A percentile compares a stretch with the other conserved stretches of the same genome.
phyloP scores from a whole-genome alignment of 2,329 filamentous ascomycete genomes.

The Trichoderma gracile region DNA sequence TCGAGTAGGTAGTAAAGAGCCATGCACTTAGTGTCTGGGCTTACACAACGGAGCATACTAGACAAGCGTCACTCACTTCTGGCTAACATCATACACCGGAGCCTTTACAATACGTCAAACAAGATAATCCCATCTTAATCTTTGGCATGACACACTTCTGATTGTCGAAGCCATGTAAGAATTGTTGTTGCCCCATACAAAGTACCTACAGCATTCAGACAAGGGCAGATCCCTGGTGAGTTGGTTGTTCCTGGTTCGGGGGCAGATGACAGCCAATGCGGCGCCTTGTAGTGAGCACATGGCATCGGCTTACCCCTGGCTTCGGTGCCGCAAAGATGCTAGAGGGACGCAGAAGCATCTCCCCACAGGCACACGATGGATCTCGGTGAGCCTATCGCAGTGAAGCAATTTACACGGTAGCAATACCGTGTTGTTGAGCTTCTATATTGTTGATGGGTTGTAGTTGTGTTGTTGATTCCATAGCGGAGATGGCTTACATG shows the following conservation, averaged over 20 bases:
- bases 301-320: constrained; percentile 12
- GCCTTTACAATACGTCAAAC: too few species aligned
- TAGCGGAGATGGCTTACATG: neutral
- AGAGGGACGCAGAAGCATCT: constrained; percentile 11
- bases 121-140: too few species aligned
- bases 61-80: too few species aligned
- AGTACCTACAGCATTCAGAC: neutral
- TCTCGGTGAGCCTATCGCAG: constrained; percentile 1
- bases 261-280: constrained; percentile 1
- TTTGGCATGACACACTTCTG: too few species aligned
- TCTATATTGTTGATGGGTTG: neutral
- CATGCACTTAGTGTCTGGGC: too few species aligned
- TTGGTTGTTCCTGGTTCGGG: too few species aligned
- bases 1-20: too few species aligned
- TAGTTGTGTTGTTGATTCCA: neutral
- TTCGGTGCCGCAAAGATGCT: constrained; percentile 19
- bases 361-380: neutral
- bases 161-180: too few species aligned
- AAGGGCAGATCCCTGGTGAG: neutral
- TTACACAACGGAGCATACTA: too few species aligned
- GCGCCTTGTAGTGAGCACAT: constrained; percentile 3
- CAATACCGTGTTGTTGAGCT: neutral
- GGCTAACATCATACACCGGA: too few species aligned
- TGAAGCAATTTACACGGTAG: neutral
- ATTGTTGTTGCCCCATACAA: too few species aligned